phyloP scores from a whole-genome alignment of 257 asterid species.

The Sherardia arvensis region DNA sequence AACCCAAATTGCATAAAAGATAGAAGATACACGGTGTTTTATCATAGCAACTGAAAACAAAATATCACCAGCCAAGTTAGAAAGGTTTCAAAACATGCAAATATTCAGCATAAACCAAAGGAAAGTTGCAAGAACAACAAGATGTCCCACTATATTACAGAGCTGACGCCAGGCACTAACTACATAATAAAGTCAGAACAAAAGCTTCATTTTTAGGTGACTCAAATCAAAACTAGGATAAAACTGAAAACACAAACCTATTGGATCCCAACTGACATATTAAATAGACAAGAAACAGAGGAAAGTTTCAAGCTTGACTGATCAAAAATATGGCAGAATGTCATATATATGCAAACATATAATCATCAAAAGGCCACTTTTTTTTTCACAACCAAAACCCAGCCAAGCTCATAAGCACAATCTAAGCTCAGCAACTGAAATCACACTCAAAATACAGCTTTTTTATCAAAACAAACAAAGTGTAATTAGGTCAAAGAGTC shows the following conservation, averaged over 20 bases:
- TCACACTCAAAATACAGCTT: neutral
- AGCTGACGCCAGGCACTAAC: neutral
- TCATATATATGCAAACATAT: neutral
- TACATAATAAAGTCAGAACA: neutral
- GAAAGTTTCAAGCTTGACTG: neutral
- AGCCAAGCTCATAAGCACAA: neutral
- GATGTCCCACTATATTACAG: neutral
- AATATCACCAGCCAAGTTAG: neutral
- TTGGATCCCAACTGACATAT: neutral
- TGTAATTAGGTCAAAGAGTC: neutral
- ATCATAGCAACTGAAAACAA: neutral
- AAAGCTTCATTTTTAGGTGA: neutral
- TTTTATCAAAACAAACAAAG: neutral
- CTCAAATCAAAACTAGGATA: neutral
- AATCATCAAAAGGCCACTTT: too few species aligned
- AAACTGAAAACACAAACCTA: neutral
- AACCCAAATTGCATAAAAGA: neutral
- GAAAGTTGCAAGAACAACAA: neutral
- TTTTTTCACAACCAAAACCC: neutral
- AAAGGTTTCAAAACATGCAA: neutral
- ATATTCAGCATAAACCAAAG: neutral
- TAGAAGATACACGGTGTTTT: neutral
- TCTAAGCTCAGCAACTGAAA: neutral
- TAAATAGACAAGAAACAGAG: neutral
- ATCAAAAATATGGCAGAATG: neutral